A percentile compares a stretch with the other conserved stretches of the same genome.
phyloP scores from a whole-genome alignment of 495 filamentous ascomycete species.

The Gamarada debralockiae region DNA sequence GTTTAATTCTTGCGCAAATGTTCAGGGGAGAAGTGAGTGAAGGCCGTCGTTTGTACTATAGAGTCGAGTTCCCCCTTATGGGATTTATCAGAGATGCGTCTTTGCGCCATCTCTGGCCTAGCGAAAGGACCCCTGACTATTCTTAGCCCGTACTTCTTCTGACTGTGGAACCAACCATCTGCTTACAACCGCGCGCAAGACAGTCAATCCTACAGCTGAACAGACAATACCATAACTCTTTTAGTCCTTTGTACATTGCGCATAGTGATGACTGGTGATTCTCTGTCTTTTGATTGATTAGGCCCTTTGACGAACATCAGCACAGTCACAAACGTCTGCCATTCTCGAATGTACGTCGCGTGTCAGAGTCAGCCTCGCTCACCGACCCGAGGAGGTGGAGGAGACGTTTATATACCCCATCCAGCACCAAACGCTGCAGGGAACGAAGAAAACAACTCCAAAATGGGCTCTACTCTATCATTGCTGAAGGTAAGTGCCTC shows the following conservation, averaged over 20 bases:
- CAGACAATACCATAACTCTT: not conserved
- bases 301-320: not conserved
- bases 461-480: conserved; percentile 17
- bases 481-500: conserved; percentile 18
- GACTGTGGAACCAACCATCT: too few species aligned
- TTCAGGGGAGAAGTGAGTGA: too few species aligned
- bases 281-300: not conserved
- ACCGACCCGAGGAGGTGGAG: not conserved
- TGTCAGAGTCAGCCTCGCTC: not conserved
- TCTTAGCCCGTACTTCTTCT: too few species aligned
- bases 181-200: too few species aligned
- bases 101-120: too few species aligned
- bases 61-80: not conserved
- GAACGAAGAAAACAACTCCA: conserved; percentile 1
- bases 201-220: not conserved
- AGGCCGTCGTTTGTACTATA: not conserved
- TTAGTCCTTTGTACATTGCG: not conserved
- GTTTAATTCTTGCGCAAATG: not conserved
- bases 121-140: too few species aligned
- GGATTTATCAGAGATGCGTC: too few species aligned
- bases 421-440: conserved; percentile 18
- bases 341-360: not conserved
- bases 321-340: not conserved
- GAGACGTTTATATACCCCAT: conserved; percentile 19
- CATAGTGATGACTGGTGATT: too few species aligned